A percentile compares a stretch with the other conserved stretches of the same genome.
Conservation (phyloP, 345 rosid genomes). For the Eutrema heterophyllum region DNA sequence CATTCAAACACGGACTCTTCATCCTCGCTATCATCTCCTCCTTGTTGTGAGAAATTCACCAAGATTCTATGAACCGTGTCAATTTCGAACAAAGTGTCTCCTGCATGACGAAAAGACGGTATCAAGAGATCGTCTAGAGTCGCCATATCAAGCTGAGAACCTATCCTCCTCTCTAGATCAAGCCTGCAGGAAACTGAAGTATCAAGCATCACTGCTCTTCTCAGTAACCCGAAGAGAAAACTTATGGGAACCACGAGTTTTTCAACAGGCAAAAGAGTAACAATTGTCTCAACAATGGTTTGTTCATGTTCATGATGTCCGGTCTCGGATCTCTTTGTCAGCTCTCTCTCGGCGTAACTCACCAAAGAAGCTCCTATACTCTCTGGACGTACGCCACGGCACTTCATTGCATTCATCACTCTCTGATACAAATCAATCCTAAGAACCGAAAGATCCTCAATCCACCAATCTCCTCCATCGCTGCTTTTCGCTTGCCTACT, state of each 20-base stretch:
- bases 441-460: constrained; percentile 82
- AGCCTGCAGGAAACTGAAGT: constrained; percentile 70
- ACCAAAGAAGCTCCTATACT: constrained; percentile 87
- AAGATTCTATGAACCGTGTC: constrained; percentile 89
- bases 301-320: constrained; percentile 55
- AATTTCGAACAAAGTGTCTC: constrained; percentile 89
- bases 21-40: constrained; percentile 80
- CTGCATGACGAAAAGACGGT: constrained; percentile 77
- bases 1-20: constrained; percentile 83
- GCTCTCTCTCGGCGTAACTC: constrained; percentile 80
- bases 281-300: constrained; percentile 74
- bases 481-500: constrained; percentile 63
- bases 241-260: constrained; percentile 81
- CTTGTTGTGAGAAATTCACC: constrained; percentile 93
- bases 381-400: constrained; percentile 94
- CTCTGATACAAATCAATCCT: constrained; percentile 75
- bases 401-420: constrained; percentile 87
- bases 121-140: constrained; percentile 89
- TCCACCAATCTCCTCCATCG: constrained; percentile 93
- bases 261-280: constrained; percentile 77
- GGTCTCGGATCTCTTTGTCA: constrained; percentile 69
- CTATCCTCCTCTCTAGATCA: constrained; percentile 87
- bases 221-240: constrained; percentile 80
- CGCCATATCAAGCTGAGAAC: constrained; percentile 86
- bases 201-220: constrained; percentile 90